A percentile compares a stretch with the other conserved stretches of the same genome.
These are phyloP conservation scores for Fusarium graminum DNA, from an alignment of 2,329 filamentous ascomycete genomes.

Conservation along the genomic window DNA sequence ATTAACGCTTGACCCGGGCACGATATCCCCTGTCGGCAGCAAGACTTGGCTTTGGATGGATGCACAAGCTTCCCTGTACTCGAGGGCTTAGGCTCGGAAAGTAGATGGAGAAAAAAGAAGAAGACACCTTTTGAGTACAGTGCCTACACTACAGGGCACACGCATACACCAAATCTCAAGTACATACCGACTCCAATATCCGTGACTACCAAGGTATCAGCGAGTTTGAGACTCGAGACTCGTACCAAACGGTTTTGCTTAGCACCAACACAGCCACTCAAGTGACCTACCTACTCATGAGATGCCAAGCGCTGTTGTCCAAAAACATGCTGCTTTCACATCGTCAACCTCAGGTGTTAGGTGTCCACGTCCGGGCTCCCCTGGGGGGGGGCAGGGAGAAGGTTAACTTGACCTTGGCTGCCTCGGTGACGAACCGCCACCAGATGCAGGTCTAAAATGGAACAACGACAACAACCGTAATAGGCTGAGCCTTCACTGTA, in stretches of 20 bases:
- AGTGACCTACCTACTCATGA: not conserved
- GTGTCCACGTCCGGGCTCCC: conserved; percentile 25
- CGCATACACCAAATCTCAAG: conserved; percentile 1
- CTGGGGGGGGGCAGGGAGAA: conserved; percentile 13
- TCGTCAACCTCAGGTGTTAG: conserved; percentile 6
- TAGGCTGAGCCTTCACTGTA: not conserved
- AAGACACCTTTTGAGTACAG: conserved; percentile 23
- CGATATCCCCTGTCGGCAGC: conserved; percentile 25
- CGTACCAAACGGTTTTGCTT: not conserved
- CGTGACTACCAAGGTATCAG: conserved; percentile 18
- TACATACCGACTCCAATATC: not conserved
- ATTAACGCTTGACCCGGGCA: conserved; percentile 6
- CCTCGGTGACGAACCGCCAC: conserved; percentile 27
- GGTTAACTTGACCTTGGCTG: conserved; percentile 3
- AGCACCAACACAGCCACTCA: conserved; percentile 33
- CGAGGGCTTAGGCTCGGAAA: conserved; percentile 27
- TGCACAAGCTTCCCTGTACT: conserved; percentile 27
- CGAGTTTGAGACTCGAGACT: conserved; percentile 1
- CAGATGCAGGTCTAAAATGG: conserved; percentile 26
- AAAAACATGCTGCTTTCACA: conserved; percentile 6
- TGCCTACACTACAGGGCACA: not conserved
- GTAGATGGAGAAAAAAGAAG: conserved; percentile 13
- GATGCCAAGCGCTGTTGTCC: conserved; percentile 10
- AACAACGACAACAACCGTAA: not conserved
- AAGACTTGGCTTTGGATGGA: conserved; percentile 36